A percentile compares a stretch with the other conserved stretches of the same genome.
Evolutionary conservation across 2,329 filamentous ascomycete species (phyloP).

Genomic region (Fusarium xyrophilum): DNA sequence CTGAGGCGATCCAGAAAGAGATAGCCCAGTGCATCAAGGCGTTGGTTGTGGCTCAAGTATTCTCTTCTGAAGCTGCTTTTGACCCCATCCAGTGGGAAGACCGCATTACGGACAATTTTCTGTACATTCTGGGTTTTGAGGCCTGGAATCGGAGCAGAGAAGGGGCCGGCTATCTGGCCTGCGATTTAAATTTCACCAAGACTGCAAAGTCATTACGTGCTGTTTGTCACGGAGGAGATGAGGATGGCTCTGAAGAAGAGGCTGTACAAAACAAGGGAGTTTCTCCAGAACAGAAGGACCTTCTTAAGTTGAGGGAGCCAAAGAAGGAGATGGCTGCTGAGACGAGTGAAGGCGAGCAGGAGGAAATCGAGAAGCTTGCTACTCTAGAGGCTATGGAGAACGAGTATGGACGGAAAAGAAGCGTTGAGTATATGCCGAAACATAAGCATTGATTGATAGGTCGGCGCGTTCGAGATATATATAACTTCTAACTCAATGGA

Average conservation of each 20-base stretch:
- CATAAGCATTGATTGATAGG: neutral
- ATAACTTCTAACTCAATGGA: neutral
- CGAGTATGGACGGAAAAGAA: constrained; percentile 2
- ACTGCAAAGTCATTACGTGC: neutral
- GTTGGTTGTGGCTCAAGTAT: neutral
- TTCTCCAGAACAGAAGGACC: neutral
- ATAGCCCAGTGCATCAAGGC: neutral
- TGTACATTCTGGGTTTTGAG: neutral
- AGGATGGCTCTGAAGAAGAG: accelerated
- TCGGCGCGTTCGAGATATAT: accelerated
- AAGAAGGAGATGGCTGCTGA: neutral
- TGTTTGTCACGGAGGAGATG: accelerated
- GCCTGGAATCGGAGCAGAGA: constrained; percentile 3
- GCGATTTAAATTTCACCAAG: neutral
- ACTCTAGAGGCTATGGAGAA: neutral
- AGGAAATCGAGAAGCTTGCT: neutral
- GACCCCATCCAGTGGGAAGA: neutral
- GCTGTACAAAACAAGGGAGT: accelerated
- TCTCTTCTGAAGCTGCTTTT: accelerated
- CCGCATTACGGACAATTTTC: neutral
- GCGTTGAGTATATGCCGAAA: neutral
- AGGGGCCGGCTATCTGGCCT: neutral
- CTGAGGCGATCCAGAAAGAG: neutral
- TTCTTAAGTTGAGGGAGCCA: neutral
- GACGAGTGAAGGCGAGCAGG: neutral